Evolutionary conservation across 1,284 basidiomycete species (phyloP).

Genomic region (Cryptococcus deneoformans): DNA sequence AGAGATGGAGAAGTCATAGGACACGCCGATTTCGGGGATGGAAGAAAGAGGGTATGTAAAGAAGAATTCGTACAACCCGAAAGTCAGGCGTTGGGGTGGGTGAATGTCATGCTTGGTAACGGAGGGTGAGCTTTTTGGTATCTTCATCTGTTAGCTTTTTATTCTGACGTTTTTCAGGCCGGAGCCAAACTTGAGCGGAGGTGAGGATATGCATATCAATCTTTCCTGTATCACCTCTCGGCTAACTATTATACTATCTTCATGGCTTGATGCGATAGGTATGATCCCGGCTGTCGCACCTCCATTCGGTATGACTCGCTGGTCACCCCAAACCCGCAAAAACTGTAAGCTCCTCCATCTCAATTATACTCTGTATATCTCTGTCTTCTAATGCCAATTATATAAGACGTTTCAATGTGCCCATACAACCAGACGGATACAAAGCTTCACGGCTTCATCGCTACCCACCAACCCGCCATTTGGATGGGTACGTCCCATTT

Average conservation of each 20-base stretch:
- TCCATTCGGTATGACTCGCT: slow-evolving; percentile 77
- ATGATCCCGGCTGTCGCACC: slow-evolving; percentile 56
- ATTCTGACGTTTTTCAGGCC: slow-evolving; percentile 12
- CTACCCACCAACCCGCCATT: slow-evolving; percentile 78
- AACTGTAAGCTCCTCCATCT: slow-evolving; percentile 25
- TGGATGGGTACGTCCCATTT: slow-evolving; percentile 66
- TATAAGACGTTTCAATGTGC: slow-evolving; percentile 62
- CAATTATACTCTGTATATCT: background rate
- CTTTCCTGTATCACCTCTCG: too few relatives aligned
- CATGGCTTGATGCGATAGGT: slow-evolving; percentile 49
- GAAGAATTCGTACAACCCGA: slow-evolving; percentile 21
- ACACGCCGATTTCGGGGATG: slow-evolving; percentile 39
- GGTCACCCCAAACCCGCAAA: slow-evolving; percentile 52
- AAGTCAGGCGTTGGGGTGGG: slow-evolving; percentile 26
- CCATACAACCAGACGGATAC: slow-evolving; percentile 70
- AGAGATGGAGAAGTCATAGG: slow-evolving; percentile 6
- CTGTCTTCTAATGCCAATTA: background rate
- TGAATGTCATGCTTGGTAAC: slow-evolving; percentile 41
- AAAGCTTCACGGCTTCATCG: slow-evolving; percentile 63
- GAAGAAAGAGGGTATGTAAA: slow-evolving; percentile 14
- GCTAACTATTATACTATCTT: background rate
- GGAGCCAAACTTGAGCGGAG: slow-evolving; percentile 36
- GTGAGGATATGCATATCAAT: background rate
- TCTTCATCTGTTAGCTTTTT: background rate
- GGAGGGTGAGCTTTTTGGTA: slow-evolving; percentile 29